A percentile compares a stretch with the other conserved stretches of the same genome.
Conservation (phyloP, 208 protist genomes). For the Plasmodiophora brassicae region DNA sequence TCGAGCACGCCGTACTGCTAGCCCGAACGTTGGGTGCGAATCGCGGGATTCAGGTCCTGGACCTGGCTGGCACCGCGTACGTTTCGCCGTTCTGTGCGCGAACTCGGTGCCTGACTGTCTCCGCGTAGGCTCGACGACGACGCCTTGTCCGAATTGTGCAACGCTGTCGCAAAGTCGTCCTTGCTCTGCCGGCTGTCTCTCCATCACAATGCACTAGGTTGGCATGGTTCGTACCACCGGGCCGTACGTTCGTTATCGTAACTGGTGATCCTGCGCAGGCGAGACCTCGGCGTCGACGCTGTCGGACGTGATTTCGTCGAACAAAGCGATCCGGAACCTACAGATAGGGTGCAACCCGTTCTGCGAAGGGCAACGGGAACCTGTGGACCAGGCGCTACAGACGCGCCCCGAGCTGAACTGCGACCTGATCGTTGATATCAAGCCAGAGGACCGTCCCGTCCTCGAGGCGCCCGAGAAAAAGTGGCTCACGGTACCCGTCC, state of each 20-base stretch:
- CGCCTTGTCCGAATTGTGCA: neutral
- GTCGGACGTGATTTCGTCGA: too few species aligned
- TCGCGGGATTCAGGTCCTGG: neutral
- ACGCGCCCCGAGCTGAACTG: neutral
- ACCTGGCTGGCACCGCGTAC: neutral
- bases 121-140: neutral
- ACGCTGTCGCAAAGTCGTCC: neutral
- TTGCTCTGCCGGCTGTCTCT: neutral
- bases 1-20: neutral
- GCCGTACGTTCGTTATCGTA: too few species aligned
- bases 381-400: neutral
- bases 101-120: too few species aligned
- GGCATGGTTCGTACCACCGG: too few species aligned
- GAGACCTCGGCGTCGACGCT: too few species aligned
- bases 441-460: neutral
- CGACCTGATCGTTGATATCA: neutral
- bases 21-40: neutral
- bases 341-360: neutral
- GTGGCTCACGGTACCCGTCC: neutral
- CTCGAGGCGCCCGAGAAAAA: neutral
- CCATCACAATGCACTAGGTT: too few species aligned
- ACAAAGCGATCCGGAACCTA: too few species aligned
- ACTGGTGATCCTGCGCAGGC: too few species aligned
- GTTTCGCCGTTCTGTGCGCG: too few species aligned
- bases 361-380: neutral